Percentiles rank a stretch among this genome's conserved stretches.
Conservation (phyloP, 106 monocot species). For the Platanthera guangdongensis region DNA sequence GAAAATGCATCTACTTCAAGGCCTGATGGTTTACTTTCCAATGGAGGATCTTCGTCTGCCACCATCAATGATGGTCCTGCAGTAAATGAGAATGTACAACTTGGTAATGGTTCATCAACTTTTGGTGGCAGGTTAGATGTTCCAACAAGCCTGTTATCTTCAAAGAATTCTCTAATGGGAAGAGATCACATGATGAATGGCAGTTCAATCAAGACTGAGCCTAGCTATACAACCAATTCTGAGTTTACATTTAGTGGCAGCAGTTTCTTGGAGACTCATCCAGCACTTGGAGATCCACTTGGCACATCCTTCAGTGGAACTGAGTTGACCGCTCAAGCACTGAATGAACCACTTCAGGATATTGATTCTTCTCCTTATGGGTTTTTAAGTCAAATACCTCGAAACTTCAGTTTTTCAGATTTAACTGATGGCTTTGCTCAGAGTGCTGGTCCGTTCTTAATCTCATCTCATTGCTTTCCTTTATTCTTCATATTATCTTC, state of each 20-base stretch:
- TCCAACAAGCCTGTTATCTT: conserved; percentile 37
- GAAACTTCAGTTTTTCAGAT: conserved; percentile 90
- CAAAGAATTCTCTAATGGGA: conserved; percentile 32
- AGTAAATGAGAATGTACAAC: conserved; percentile 29
- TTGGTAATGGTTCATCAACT: conserved; percentile 25
- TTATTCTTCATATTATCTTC: not conserved
- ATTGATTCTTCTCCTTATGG: conserved; percentile 64
- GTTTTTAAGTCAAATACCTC: conserved; percentile 78
- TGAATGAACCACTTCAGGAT: conserved; percentile 53
- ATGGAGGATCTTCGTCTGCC: conserved; percentile 43
- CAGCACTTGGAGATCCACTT: conserved; percentile 50
- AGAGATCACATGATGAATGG: conserved; percentile 43
- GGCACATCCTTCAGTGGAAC: conserved; percentile 54
- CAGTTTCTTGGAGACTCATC: conserved; percentile 46
- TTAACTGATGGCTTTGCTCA: conserved; percentile 76
- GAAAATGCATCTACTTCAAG: conserved; percentile 32
- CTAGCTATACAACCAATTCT: conserved; percentile 47
- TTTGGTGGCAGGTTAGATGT: conserved; percentile 31
- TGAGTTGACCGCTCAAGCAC: conserved; percentile 47
- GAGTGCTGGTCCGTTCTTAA: conserved; percentile 44
- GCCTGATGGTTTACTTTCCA: conserved; percentile 28
- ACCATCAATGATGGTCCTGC: conserved; percentile 42
- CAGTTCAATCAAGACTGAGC: conserved; percentile 53
- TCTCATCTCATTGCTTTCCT: not conserved
- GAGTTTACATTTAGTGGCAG: conserved; percentile 48